These are phyloP conservation scores for Handroanthus guayacan DNA, from an alignment of 257 asterid genomes.

Conservation along the genomic window DNA sequence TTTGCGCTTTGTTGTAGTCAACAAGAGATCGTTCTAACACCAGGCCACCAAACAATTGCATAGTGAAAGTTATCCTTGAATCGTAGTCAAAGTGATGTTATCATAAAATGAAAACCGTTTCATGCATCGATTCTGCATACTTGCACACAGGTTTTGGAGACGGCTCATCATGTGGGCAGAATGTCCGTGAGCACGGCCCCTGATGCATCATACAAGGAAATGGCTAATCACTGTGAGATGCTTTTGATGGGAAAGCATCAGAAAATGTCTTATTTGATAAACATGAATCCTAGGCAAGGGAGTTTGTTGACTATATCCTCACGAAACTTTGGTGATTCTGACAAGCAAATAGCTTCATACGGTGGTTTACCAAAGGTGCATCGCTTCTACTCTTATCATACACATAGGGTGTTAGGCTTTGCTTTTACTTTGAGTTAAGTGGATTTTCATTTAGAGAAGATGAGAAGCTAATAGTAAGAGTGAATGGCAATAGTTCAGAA, in stretches of 20 bases:
- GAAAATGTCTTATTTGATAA: conserved; percentile 75
- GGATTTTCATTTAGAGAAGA: too few relatives aligned
- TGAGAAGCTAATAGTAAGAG: too few relatives aligned
- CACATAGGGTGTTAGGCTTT: too few relatives aligned
- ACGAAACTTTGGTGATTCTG: conserved; percentile 45
- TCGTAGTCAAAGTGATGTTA: too few relatives aligned
- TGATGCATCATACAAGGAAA: conserved; percentile 74
- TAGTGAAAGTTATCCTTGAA: too few relatives aligned
- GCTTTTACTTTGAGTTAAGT: too few relatives aligned
- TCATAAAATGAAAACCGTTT: too few relatives aligned
- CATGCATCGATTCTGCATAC: conserved; percentile 13
- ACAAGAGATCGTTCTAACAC: background rate
- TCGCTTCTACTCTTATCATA: conserved; percentile 16
- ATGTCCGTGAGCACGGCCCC: conserved; percentile 70
- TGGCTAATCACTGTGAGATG: conserved; percentile 79
- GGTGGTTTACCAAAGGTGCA: conserved; percentile 46
- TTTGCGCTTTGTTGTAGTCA: background rate
- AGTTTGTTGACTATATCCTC: conserved; percentile 57
- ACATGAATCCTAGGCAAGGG: conserved; percentile 54
- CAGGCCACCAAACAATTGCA: too few relatives aligned
- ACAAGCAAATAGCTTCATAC: conserved; percentile 40
- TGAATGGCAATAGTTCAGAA: too few relatives aligned
- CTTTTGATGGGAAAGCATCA: conserved; percentile 80
- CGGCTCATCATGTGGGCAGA: conserved; percentile 82
- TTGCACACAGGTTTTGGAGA: conserved; percentile 68